Conservation (phyloP, 169 alveolate genomes). For the Cryptosporidium baileyi region DNA sequence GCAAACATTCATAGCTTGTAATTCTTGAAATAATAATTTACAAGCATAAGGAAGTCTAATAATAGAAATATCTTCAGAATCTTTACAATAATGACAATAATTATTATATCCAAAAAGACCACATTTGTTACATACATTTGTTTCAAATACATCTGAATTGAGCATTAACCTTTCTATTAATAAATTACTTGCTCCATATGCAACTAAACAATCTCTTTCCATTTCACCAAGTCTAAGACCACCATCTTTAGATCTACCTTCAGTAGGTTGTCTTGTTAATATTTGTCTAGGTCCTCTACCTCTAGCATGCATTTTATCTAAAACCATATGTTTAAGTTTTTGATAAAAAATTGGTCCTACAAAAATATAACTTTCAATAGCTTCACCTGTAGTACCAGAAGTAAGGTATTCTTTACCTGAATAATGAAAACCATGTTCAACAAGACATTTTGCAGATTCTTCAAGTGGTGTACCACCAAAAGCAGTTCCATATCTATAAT, state of each 20-base stretch:
- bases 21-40: conserved; percentile 88
- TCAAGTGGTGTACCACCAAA: conserved; percentile 94
- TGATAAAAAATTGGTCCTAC: conserved; percentile 99
- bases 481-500: conserved; percentile 96
- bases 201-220: conserved; percentile 99
- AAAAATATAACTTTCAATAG: conserved; percentile 93
- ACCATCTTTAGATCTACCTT: conserved; percentile 99
- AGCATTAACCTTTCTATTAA: conserved; percentile 97
- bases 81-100: conserved; percentile 93
- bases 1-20: conserved; percentile 88
- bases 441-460: conserved; percentile 88
- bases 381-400: conserved; percentile 99
- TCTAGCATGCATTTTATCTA: conserved; percentile 98
- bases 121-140: conserved; percentile 93
- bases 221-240: conserved; percentile 99
- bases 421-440: conserved; percentile 93
- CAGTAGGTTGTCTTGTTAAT: conserved; percentile 99
- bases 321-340: conserved; percentile 99
- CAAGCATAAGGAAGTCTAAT: conserved; percentile 92
- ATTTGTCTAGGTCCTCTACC: conserved; percentile 98
- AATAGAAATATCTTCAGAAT: conserved; percentile 78
- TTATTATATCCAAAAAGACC: conserved; percentile 94
- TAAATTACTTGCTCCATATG: conserved; percentile 97
- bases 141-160: conserved; percentile 95
- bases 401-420: conserved; percentile 92